Base-by-base conservation (phyloP, 129 eudicot species). In the Calendula officinalis region DNA sequence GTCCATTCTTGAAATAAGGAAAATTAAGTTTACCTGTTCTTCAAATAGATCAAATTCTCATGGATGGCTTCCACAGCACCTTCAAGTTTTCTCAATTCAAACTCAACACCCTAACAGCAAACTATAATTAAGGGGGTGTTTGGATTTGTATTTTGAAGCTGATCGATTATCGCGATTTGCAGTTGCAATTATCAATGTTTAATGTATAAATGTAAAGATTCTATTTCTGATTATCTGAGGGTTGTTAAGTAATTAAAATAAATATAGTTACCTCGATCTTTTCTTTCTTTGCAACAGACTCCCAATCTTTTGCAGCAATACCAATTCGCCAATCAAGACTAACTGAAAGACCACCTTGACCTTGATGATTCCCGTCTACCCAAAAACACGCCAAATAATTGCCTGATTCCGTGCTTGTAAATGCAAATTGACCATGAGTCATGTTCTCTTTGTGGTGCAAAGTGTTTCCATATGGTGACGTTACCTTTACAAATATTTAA, bases 221-320 rank as follows among this genome's bases (percentile, higher is more conserved):
- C 30, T 22, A 22, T 22, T 22, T 22, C 30, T 22, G 30, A 22
- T 22, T 22, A 22, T 22, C 30, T 22, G 30, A 22, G 30, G 30
- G 30, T 22, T 22, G 30, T 22, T 22, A 22, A 22, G 55, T 36
- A 35, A 54, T 36, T 39, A 14, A 54, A 4, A 71, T 32, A 40
- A 58, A 42, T 1, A 48, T 33, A 64, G 53, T 68, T 73, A 84
- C 98, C 83, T 87, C 89, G 13, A 91, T 81, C 44, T 91, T 77
- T 56, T 91, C 96, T 77, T 88, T 88, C 74, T 76, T 91, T 54
- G 98, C 98, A 77, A 91, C 95, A n/a, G 98, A 74, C 12, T 91
- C 96, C 98, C 98, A 91, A 67, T 91, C 98, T 62, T 91, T 81
- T 37, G 98, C 89, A 71, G 94, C 95, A 62, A 91, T 79, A 52